Base-by-base conservation (phyloP, 345 rosid genomes). In the Stellera chamaejasme region DNA sequence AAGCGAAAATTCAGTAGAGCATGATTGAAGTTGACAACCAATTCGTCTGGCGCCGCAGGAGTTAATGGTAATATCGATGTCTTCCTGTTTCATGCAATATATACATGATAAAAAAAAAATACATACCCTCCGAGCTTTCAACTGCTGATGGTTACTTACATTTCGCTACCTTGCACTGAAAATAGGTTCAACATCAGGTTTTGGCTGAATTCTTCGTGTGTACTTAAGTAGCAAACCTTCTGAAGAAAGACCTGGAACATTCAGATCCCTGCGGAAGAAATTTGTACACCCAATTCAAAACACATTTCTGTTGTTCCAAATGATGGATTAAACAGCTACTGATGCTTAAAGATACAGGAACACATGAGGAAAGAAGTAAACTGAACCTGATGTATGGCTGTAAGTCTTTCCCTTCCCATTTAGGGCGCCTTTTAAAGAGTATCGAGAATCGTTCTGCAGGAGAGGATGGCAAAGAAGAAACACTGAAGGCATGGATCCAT, bases 381-480 rank as follows among this genome's bases (percentile, higher is more conserved):
- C 10, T 4, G 45, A 59, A 89, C 97, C 97, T 84, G 62, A 88
- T 65, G 77, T 81, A 93, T 47, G 97, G 97, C 72, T 81, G 77
- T 44, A 93, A 72, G 63, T 93, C 99, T 74, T 81, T 89, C 91
- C 85, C 72, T 49, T 82, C 96, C 99, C 99, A 89, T 73, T 74
- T 93, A 27, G 83, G 42, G 49, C 91, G 78, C 59, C 84, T 85
- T 54, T 66, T 78, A 66, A 92, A 88, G n/a, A 92, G 82, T 55
- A 68, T 45, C 0, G 78, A 45, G 54, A 92, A 92, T 9, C 97
- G 77, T 52, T 86, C 91, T 10, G 85, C 71, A 23, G 98, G 97
- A 55, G 75, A 77, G 14, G 75, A 79, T 2, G 98, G 91, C 69
- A 92, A 66, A 9, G 84, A 84, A 10, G 82, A 76, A 5, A 79